A percentile compares a stretch with the other conserved stretches of the same genome.
These are phyloP conservation scores for Sarocladium oryzae DNA, from an alignment of 2,329 filamentous ascomycete species.

Conservation along the genomic window DNA sequence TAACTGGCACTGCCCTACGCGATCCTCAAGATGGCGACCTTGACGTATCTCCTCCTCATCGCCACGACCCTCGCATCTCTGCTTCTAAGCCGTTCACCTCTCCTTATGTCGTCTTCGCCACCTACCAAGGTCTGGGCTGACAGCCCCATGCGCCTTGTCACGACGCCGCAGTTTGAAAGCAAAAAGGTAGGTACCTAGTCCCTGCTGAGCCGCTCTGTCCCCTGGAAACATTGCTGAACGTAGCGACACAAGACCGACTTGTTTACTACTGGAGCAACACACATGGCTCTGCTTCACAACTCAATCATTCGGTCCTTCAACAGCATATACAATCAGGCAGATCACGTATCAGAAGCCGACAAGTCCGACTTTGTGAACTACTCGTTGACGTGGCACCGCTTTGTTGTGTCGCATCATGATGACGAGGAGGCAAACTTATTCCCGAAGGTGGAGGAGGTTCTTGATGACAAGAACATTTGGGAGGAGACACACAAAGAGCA, in stretches of 20 bases:
- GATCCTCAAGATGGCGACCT: slow-evolving; percentile 1
- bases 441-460: slow-evolving; percentile 44
- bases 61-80: slow-evolving; percentile 23
- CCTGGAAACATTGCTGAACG: neutral
- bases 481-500: slow-evolving; percentile 49
- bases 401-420: slow-evolving; percentile 54
- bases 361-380: slow-evolving; percentile 52
- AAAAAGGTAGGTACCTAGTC: slow-evolving; percentile 36
- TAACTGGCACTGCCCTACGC: neutral
- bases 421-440: slow-evolving; percentile 54
- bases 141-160: slow-evolving; percentile 45
- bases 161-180: slow-evolving; percentile 46
- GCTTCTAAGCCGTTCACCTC: slow-evolving; percentile 29
- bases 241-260: slow-evolving; percentile 40
- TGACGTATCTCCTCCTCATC: slow-evolving; percentile 16
- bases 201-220: neutral
- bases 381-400: slow-evolving; percentile 49
- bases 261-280: slow-evolving; percentile 52
- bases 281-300: slow-evolving; percentile 58
- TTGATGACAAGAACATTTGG: slow-evolving; percentile 44
- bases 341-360: slow-evolving; percentile 43
- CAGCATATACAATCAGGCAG: slow-evolving; percentile 54
- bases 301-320: slow-evolving; percentile 58
- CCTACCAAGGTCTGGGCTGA: slow-evolving; percentile 44
- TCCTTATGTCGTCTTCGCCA: slow-evolving; percentile 22